Percentiles rank a stretch among this genome's conserved stretches.
These are phyloP conservation scores for Saturnispora quitensis DNA, from an alignment of 805 yeast species.

Conservation along the genomic window DNA sequence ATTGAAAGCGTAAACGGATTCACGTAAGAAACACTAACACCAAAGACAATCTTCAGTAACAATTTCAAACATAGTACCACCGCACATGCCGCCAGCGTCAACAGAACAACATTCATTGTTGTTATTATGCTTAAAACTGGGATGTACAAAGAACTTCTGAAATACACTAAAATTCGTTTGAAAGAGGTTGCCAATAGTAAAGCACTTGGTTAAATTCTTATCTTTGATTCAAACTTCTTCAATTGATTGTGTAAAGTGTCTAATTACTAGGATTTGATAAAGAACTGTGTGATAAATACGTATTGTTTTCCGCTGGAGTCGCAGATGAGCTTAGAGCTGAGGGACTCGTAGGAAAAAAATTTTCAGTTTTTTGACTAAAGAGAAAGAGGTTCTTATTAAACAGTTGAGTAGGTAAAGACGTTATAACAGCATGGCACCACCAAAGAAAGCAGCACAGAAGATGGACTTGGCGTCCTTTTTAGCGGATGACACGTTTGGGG, in stretches of 20 bases:
- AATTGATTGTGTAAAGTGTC: not conserved
- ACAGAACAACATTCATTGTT: not conserved
- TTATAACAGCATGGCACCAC: slow-evolving; percentile 42
- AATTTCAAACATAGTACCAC: not conserved
- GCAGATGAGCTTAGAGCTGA: not conserved
- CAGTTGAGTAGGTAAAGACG: not conserved
- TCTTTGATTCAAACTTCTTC: not conserved
- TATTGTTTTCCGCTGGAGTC: not conserved
- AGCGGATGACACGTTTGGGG: slow-evolving; percentile 64
- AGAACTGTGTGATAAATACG: not conserved
- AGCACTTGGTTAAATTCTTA: not conserved
- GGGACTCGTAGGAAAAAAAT: not conserved
- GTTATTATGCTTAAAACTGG: not conserved
- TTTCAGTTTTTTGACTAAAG: not conserved
- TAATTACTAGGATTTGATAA: not conserved
- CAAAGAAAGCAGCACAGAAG: slow-evolving; percentile 42
- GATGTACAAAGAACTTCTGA: not conserved
- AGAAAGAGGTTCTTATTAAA: not conserved
- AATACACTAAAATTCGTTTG: not conserved
- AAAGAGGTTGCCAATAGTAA: not conserved
- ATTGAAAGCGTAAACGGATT: slow-evolving; percentile 9
- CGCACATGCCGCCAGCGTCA: not conserved
- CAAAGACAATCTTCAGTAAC: not conserved
- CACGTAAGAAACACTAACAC: not conserved
- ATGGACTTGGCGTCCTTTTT: slow-evolving; percentile 86